Evolutionary conservation across 1,284 basidiomycete genomes (phyloP), one percentile per base, ranked within the genome.

Genomic region (Puccinia hordei): DNA sequence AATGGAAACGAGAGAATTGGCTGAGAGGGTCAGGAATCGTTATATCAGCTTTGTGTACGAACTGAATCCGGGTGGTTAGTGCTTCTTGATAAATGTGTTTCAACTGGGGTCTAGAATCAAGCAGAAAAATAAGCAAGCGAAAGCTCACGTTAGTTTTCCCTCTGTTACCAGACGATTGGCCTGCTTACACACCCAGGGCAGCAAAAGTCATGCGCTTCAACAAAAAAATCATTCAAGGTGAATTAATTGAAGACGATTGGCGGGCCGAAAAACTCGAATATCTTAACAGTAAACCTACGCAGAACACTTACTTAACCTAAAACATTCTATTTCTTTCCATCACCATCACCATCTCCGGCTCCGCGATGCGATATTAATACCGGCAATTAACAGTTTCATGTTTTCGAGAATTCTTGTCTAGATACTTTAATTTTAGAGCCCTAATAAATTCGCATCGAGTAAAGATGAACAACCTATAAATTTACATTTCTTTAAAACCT

Each of bases 41-140:
- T 79, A 72, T 19, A 79, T 79, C 44, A 72, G 55, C n/a, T 79
- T 79, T 35, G 77, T 63, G 19, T 38, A 79, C 71, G 77, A 79
- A n/a, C 68, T 79, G 4, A 61, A 71, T 49, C 77, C 77, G 17
- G 77, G 77, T 38, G 35, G 77, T 79, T 17, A 72, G 77, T 72
- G 4, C 30, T 35, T 55, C 17, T 63, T 9, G 19, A 49, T 46
- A 44, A 22, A 33, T 66, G 30, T 41, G 19, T n/a, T 13, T 27
- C 2, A 46, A 3, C 38, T 44, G 46, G 38, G 41, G 17, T 10
- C n/a, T n/a, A 38, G 38, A 17, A 19, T 24, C 30, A 65, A 35
- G 61, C 24, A 19, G n/a, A n/a, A 46, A 66, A 1, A 66, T 2
- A 41, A 8, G 38, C 19, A 38, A 22, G 19, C 10, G 17, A 44